These are phyloP conservation scores for Lactarius psammicola DNA, from an alignment of 768 basidiomycete species.

Conservation along the genomic window DNA sequence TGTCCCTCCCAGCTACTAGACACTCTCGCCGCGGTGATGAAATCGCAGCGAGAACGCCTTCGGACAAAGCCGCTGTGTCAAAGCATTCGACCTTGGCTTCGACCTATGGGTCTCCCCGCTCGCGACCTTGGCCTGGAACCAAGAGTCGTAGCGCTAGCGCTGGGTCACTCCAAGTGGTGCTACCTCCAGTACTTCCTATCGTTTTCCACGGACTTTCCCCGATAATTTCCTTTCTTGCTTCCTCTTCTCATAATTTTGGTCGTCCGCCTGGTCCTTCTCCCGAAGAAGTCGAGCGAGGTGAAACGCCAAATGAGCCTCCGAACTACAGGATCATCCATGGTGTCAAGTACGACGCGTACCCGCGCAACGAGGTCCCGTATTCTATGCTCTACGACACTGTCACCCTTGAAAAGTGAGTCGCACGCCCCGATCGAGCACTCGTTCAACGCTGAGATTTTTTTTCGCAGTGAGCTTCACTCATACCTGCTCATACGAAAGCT, in stretches of 20 bases:
- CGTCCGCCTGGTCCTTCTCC: not conserved
- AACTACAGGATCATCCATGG: conserved; percentile 12
- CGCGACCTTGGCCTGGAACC: not conserved
- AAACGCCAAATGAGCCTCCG: not conserved
- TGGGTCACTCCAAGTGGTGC: not conserved
- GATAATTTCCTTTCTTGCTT: conserved; percentile 14
- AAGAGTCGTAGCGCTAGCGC: not conserved
- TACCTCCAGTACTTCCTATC: not conserved
- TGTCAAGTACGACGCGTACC: conserved; percentile 8
- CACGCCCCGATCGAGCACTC: not conserved
- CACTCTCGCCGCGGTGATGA: not conserved
- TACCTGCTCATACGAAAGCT: conserved; percentile 53
- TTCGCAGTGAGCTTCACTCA: conserved; percentile 57
- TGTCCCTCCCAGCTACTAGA: conserved; percentile 1
- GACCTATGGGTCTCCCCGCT: not conserved
- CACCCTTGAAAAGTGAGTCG: conserved; percentile 13
- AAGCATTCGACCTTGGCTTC: not conserved
- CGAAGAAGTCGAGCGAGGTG: not conserved
- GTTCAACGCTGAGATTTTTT: conserved; percentile 24
- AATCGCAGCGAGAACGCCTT: not conserved
- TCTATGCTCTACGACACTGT: conserved; percentile 16
- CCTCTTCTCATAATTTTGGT: conserved; percentile 10
- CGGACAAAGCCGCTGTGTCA: not conserved
- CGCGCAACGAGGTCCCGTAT: conserved; percentile 16
- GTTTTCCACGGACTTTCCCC: conserved; percentile 11